A percentile compares a stretch with the other conserved stretches of the same genome.
These are phyloP conservation scores for Boletus bicolor DNA, from an alignment of 768 basidiomycete genomes.

Conservation along the genomic window DNA sequence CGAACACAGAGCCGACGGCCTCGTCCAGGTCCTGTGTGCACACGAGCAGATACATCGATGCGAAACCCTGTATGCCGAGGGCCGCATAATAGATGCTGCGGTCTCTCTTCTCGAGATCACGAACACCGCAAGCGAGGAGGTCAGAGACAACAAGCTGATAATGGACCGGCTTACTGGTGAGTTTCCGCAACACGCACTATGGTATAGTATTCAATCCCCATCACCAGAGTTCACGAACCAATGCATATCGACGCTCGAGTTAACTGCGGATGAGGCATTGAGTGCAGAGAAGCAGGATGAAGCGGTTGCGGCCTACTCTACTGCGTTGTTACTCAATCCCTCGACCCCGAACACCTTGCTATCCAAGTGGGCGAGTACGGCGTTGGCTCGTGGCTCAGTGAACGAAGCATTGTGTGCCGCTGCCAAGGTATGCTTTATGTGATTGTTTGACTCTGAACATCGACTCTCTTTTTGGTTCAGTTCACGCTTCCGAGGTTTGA, in stretches of 20 bases:
- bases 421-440: too few species aligned
- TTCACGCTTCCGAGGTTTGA: not conserved
- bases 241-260: not conserved
- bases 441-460: too few species aligned
- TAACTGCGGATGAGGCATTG: not conserved
- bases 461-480: not conserved
- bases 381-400: not conserved
- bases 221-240: not conserved
- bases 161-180: constrained; percentile 1
- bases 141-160: too few species aligned
- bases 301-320: not conserved
- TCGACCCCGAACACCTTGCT: not conserved
- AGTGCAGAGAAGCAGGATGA: not conserved
- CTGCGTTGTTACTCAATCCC: not conserved
- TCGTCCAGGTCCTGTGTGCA: not conserved
- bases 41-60: not conserved
- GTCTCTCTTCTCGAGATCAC: not conserved
- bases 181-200: not conserved
- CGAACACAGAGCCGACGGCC: not conserved
- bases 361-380: not conserved
- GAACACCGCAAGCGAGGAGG: too few species aligned
- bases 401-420: not conserved
- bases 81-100: not conserved
- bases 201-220: not conserved
- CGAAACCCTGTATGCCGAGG: not conserved